Percentiles rank a stretch among this genome's conserved stretches.
Conservation (phyloP, 176 grass and related monocot species). For the Coix lacrymajobi region DNA sequence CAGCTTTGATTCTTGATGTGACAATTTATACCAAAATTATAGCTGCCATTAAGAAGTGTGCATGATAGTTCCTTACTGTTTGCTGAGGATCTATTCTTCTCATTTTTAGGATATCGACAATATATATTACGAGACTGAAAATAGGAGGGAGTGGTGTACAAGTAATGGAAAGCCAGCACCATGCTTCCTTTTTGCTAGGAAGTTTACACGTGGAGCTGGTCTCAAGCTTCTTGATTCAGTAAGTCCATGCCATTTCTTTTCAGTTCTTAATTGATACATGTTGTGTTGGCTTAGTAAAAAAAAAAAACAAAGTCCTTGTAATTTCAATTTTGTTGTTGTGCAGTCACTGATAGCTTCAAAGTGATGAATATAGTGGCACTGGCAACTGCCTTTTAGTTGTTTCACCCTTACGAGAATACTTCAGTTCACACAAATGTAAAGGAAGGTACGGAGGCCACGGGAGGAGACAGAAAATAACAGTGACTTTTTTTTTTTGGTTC, state of each 20-base stretch:
- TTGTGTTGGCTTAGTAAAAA: not conserved
- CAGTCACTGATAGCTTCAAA: conserved; percentile 47
- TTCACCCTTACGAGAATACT: conserved; percentile 29
- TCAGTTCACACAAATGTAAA: conserved; percentile 17
- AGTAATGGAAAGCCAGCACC: conserved; percentile 66
- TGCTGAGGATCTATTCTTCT: conserved; percentile 12
- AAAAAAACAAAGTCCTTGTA: not conserved
- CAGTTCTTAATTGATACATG: not conserved
- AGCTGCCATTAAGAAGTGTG: not conserved
- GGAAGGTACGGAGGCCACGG: not conserved
- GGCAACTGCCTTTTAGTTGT: conserved; percentile 15
- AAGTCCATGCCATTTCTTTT: conserved; percentile 28
- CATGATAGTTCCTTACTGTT: conserved; percentile 8
- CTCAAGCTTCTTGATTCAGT: conserved; percentile 77
- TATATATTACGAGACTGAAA: conserved; percentile 90
- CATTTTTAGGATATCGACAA: conserved; percentile 81
- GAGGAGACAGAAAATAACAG: conserved; percentile 14
- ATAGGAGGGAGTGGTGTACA: conserved; percentile 92
- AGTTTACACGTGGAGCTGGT: conserved; percentile 81
- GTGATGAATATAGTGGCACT: conserved; percentile 30
- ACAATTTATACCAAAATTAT: not conserved
- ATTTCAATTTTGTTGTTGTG: not conserved
- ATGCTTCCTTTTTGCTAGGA: conserved; percentile 97
- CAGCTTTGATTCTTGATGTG: not conserved
- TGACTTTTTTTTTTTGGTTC: not conserved